Evolutionary conservation across 345 rosid species (phyloP).

Genomic region (Capsella bursapastoris): DNA sequence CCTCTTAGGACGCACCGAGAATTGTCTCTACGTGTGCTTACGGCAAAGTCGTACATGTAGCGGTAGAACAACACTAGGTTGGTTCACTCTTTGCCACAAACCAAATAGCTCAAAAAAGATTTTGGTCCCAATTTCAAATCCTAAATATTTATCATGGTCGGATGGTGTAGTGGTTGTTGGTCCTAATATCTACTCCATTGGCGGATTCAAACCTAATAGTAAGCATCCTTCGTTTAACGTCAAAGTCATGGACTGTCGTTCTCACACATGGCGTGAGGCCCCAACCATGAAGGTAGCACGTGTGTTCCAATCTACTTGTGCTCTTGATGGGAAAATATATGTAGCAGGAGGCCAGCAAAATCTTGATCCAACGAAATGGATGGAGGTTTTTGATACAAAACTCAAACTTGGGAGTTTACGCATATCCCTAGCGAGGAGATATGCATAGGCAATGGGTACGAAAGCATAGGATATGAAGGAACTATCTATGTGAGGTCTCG

Average conservation of each 20-base stretch:
- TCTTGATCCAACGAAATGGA: slow-evolving; percentile 62
- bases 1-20: background rate
- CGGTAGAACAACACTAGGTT: background rate
- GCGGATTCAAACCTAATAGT: slow-evolving; percentile 59
- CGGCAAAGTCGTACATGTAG: background rate
- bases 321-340: slow-evolving; percentile 53
- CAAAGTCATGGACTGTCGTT: slow-evolving; percentile 66
- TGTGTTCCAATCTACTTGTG: slow-evolving; percentile 60
- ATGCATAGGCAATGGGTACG: background rate
- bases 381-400: slow-evolving; percentile 62
- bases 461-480: background rate
- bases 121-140: background rate
- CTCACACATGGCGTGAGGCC: slow-evolving; percentile 54
- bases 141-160: background rate
- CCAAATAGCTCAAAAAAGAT: background rate
- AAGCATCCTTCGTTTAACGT: slow-evolving; percentile 50
- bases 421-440: background rate
- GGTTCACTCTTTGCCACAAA: background rate
- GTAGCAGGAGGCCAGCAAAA: slow-evolving; percentile 65
- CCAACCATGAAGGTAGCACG: slow-evolving; percentile 62
- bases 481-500: slow-evolving; percentile 10
- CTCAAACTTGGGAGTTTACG: slow-evolving; percentile 44
- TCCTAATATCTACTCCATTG: slow-evolving; percentile 54
- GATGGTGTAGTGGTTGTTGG: slow-evolving; percentile 33
- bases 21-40: background rate